Evolutionary conservation across 208 protist species (phyloP).

Genomic region (Phytomonas francai): DNA sequence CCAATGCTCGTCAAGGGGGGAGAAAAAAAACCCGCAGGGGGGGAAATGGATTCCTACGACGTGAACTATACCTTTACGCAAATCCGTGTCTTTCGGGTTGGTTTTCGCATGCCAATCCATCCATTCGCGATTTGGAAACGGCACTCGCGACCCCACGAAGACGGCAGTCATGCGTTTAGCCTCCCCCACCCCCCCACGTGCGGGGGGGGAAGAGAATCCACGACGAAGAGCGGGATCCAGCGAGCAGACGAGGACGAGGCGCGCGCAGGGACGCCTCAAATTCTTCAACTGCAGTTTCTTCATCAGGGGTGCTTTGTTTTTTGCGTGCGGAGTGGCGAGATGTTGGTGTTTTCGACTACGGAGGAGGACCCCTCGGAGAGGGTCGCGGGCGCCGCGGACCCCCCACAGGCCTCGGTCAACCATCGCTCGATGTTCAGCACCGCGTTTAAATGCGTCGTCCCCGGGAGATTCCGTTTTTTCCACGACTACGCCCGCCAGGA

Average conservation of each 20-base stretch:
- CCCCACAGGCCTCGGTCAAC: constrained; percentile 19
- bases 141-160: too few species aligned
- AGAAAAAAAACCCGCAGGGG: too few species aligned
- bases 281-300: too few species aligned
- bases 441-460: constrained; percentile 18
- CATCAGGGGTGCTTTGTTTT: constrained; percentile 1
- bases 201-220: too few species aligned
- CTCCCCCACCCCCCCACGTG: too few species aligned
- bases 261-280: too few species aligned
- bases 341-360: constrained; percentile 13
- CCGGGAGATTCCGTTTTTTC: constrained; percentile 6
- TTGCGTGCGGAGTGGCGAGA: background rate
- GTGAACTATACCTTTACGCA: constrained; percentile 12
- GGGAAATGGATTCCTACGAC: background rate
- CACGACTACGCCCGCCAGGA: constrained; percentile 32
- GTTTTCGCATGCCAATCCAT: constrained; percentile 15
- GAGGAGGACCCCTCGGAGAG: constrained; percentile 10
- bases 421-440: constrained; percentile 17
- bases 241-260: too few species aligned
- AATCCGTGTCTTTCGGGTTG: constrained; percentile 28
- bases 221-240: too few species aligned
- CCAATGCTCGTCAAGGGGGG: too few species aligned
- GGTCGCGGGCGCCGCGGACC: background rate
- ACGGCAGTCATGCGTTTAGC: too few species aligned
- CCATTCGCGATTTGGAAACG: constrained; percentile 5